Base-by-base conservation (phyloP, 331 rosid genomes). In the Cydonia oblonga region DNA sequence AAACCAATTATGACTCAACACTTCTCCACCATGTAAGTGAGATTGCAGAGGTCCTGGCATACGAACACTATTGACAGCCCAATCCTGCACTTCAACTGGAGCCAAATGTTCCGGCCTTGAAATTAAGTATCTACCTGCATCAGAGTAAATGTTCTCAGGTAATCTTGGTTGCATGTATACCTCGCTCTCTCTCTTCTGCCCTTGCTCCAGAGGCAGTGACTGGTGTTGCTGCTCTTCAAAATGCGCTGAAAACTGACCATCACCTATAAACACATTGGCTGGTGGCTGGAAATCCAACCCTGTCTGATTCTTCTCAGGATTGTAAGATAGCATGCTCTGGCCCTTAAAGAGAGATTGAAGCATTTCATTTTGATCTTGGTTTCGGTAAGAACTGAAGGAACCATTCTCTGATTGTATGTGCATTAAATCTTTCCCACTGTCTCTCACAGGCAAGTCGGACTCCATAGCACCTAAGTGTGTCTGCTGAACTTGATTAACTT, bases 321-420 rank as follows among this genome's bases (percentile, higher is more conserved):
- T 88, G 69, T 87, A 90, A 61, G 96, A 26, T 83, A 86, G 64
- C 76, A 83, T 38, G 51, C 78, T 95, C 56, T 77, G 90, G 68
- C 86, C 91, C 84, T 86, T 89, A 70, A 86, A 87, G 76, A 89
- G 81, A 54, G 99, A 86, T 26, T 84, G 92, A 68, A 91, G 89
- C 62, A 91, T 72, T 74, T 85, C 96, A 85, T 81, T 82, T 73
- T 82, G 86, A 76, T 81, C 89, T 77, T 86, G 99, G 81, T 81
- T 85, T 70, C 84, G 82, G 73, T 84, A 89, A 76, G 90, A 75
- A 80, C 76, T 77, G 77, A 93, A 88, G 75, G 87, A 69, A 40
- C 72, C 82, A 54, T 84, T 80, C 22, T 80, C 89, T 26, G 82
- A 69, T 64, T 80, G 89, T 66, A 86, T 79, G 44, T 74, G 88